phyloP scores from a whole-genome alignment of 257 asterid genomes.

The Orobanche coerulescens region DNA sequence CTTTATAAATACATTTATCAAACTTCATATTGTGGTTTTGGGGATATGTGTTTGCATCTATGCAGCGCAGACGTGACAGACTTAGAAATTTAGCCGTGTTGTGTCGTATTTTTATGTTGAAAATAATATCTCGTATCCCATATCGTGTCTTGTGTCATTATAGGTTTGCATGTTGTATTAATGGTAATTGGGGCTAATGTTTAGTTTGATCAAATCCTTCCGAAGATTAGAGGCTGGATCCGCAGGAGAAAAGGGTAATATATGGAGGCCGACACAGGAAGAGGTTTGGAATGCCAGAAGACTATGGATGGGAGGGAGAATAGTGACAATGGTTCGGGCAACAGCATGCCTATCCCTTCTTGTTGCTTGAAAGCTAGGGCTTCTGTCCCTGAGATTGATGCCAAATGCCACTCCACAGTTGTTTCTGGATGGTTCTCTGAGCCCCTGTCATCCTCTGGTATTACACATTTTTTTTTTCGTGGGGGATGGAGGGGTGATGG shows the following conservation, averaged over 20 bases:
- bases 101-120: no score
- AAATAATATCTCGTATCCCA: background rate
- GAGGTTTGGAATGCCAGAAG: conserved; percentile 78
- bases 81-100: no score
- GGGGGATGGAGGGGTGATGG: background rate
- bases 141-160: background rate
- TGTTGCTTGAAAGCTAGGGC: conserved; percentile 88
- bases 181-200: background rate
- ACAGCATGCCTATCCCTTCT: conserved; percentile 52
- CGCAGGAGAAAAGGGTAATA: conserved; percentile 56
- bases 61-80: no score
- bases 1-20: background rate
- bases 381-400: conserved; percentile 58
- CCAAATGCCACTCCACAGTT: conserved; percentile 69
- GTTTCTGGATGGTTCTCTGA: conserved; percentile 97
- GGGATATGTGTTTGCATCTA: no score
- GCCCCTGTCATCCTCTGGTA: conserved; percentile 44
- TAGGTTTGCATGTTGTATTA: background rate
- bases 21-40: no score
- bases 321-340: conserved; percentile 37
- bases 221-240: conserved; percentile 79
- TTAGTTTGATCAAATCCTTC: conserved; percentile 10
- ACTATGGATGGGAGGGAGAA: conserved; percentile 84
- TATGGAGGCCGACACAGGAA: conserved; percentile 74
- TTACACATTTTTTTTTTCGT: background rate